Conservation (phyloP, 495 filamentous ascomycete species). For the Lophiotrema nucula region DNA sequence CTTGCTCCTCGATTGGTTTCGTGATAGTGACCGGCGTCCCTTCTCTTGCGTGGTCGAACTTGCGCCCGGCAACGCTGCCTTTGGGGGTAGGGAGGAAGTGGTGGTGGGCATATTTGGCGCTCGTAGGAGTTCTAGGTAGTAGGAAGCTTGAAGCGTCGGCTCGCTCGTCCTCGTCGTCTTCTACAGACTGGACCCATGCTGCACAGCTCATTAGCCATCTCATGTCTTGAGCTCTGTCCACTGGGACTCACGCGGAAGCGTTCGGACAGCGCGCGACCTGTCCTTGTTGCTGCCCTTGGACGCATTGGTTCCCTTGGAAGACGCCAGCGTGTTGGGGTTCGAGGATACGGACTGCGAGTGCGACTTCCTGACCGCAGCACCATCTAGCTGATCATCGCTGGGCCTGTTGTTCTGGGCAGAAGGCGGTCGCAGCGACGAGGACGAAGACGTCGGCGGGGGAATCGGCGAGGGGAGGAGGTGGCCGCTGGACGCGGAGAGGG, state of each 20-base stretch:
- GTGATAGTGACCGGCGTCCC: slow-evolving; percentile 33
- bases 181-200: slow-evolving; percentile 37
- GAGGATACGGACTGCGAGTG: slow-evolving; percentile 33
- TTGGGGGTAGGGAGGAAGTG: slow-evolving; percentile 30
- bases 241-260: slow-evolving; percentile 39
- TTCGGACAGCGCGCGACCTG: slow-evolving; percentile 38
- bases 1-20: slow-evolving; percentile 37
- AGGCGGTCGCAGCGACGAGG: slow-evolving; percentile 17
- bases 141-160: slow-evolving; percentile 23
- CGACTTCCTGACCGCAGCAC: slow-evolving; percentile 14
- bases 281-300: slow-evolving; percentile 19
- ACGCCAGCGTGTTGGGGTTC: slow-evolving; percentile 29
- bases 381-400: slow-evolving; percentile 19
- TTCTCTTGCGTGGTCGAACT: slow-evolving; percentile 35
- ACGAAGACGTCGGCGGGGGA: slow-evolving; percentile 13
- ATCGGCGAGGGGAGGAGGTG: slow-evolving; percentile 16
- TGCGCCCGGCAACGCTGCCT: slow-evolving; percentile 25
- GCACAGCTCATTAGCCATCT: neutral
- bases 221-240: neutral
- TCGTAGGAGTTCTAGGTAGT: slow-evolving; percentile 28
- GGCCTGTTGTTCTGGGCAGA: slow-evolving; percentile 25
- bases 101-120: slow-evolving; percentile 25
- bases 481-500: neutral
- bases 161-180: slow-evolving; percentile 38
- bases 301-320: slow-evolving; percentile 27